Evolutionary conservation across 352 stramenopile genomes (phyloP).

Genomic region (Phytophthora constricta): DNA sequence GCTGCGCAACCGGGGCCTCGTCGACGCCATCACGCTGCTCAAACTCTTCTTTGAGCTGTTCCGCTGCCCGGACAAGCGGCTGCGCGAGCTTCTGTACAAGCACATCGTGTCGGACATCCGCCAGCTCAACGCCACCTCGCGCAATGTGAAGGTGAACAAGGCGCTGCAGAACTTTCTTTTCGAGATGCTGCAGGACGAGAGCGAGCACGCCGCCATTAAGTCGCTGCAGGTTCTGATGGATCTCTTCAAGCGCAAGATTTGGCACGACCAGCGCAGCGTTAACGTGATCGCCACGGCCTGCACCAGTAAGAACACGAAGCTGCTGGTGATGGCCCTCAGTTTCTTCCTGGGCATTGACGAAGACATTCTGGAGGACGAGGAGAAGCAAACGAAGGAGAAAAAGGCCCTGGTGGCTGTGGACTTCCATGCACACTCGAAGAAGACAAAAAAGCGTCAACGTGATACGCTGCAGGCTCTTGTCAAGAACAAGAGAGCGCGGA

Average conservation of each 20-base stretch:
- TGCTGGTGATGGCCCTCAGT: constrained; percentile 92
- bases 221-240: constrained; percentile 94
- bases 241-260: constrained; percentile 97
- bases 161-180: constrained; percentile 96
- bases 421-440: constrained; percentile 96
- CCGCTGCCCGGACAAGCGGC: constrained; percentile 95
- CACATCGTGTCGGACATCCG: constrained; percentile 97
- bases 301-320: constrained; percentile 85
- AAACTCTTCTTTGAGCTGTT: constrained; percentile 98
- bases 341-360: constrained; percentile 99
- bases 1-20: constrained; percentile 94
- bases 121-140: constrained; percentile 86
- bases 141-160: constrained; percentile 97
- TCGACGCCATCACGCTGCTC: constrained; percentile 93
- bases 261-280: constrained; percentile 96
- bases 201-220: constrained; percentile 87
- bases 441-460: constrained; percentile 92
- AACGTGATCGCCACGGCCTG: constrained; percentile 97
- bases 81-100: constrained; percentile 94
- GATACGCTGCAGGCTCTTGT: constrained; percentile 87
- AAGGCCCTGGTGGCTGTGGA: constrained; percentile 89
- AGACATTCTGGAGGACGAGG: constrained; percentile 96
- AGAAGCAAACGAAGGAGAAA: constrained; percentile 91
- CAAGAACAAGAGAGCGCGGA: constrained; percentile 91
- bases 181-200: constrained; percentile 92